Evolutionary conservation across 768 basidiomycete species (phyloP), one percentile per base, ranked within the genome.

Genomic region (Suillus lakei): DNA sequence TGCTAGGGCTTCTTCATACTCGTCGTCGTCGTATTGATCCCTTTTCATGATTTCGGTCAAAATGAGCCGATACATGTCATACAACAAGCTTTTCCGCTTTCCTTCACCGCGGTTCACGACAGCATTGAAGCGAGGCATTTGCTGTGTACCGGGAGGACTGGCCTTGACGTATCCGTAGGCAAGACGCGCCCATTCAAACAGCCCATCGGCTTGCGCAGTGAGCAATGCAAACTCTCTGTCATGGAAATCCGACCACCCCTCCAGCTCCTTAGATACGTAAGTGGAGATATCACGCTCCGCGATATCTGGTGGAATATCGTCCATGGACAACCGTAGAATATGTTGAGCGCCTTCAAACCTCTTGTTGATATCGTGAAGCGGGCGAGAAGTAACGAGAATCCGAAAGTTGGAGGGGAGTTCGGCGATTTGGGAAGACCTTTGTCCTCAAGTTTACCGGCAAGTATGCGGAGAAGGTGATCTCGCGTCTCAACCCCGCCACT

Each of bases 391-490:
- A 21, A 68, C 21, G 28, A 68, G 41, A 56, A 68, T n/a, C n/a
- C 67, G 62, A 28, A 67, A 48, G 48, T 54, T 55, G 15, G 61
- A 4, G 1, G 67, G 67, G 36, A 68, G 67, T 48, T 55, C 10
- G 8, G 30, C 15, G 18, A 55, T 41, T 10, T 28, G 2, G 0
- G 51, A 53, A 53, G 9, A 53, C 18, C 30, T 5, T 53, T 3
- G 28, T 2, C 9, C 18, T 53, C 1, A 21, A 53, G 30, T 56
- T 23, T 55, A 1, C 48, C 39, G 3, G 65, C n/a, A 38, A 78
- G 23, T 41, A 68, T 54, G 8, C 48, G 30, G 6, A 81, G 69
- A 44, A 80, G 68, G 1, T 59, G 34, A 15, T 62, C 59, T 21
- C 75, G 72, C 46, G 43, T 46, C 12, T 60, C n/a, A 0, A 1